phyloP scores from a whole-genome alignment of 2,329 filamentous ascomycete genomes.

The Zarea fungicola region DNA sequence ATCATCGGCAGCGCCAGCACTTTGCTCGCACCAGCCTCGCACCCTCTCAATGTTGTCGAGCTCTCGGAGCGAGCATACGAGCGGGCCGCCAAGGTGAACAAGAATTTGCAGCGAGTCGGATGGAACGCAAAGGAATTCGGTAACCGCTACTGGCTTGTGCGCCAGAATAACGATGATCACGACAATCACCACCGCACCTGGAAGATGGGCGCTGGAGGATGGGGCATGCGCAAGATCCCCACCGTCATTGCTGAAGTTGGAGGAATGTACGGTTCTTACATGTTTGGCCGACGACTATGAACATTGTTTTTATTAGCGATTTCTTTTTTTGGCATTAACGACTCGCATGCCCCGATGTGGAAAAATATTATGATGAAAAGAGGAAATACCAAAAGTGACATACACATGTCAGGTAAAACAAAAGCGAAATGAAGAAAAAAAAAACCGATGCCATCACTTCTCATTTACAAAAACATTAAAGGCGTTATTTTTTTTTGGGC shows the following conservation, averaged over 20 bases:
- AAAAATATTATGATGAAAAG: not conserved
- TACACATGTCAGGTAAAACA: not conserved
- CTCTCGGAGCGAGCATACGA: constrained; percentile 63
- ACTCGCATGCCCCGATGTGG: not conserved
- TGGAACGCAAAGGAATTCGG: constrained; percentile 70
- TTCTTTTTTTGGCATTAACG: constrained; percentile 9
- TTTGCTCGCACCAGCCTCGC: constrained; percentile 54
- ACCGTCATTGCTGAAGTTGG: constrained; percentile 87
- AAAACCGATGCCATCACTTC: constrained; percentile 10
- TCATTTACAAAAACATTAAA: constrained; percentile 1
- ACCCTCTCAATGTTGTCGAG: constrained; percentile 72
- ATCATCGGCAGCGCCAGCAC: constrained; percentile 56
- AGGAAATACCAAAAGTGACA: not conserved
- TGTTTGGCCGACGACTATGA: constrained; percentile 57
- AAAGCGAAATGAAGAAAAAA: constrained; percentile 4
- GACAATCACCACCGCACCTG: constrained; percentile 56
- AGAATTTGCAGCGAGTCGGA: constrained; percentile 55
- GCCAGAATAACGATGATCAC: constrained; percentile 35
- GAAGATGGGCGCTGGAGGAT: constrained; percentile 82
- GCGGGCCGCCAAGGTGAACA: constrained; percentile 57
- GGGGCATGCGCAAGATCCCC: constrained; percentile 89
- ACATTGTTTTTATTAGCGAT: constrained; percentile 2
- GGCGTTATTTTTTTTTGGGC: constrained; percentile 6
- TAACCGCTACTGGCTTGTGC: constrained; percentile 61
- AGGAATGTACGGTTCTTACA: constrained; percentile 77